Evolutionary conservation across 2,329 filamentous ascomycete species (phyloP).

Genomic region (Colletotrichum sp.): DNA sequence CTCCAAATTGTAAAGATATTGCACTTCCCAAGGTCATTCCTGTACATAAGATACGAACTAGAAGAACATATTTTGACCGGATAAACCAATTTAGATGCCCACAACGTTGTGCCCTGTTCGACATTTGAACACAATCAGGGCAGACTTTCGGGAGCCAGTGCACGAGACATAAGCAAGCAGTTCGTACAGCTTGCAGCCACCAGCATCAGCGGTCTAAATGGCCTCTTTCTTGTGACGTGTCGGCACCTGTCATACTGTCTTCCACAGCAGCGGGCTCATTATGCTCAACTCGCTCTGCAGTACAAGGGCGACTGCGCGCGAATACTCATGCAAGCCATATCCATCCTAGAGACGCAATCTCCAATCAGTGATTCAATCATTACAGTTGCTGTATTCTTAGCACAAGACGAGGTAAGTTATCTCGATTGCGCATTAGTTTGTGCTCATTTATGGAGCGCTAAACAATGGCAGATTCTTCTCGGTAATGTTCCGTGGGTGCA

Average conservation of each 20-base stretch:
- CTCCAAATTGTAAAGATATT: too few species aligned
- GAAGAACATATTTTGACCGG: too few species aligned
- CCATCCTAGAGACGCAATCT: background rate
- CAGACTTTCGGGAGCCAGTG: background rate
- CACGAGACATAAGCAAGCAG: background rate
- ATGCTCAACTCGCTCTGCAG: background rate
- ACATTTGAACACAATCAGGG: background rate
- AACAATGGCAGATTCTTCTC: background rate
- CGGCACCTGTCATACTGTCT: background rate
- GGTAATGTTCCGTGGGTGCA: background rate
- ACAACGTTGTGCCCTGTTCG: background rate
- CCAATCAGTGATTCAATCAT: background rate
- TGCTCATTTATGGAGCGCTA: background rate
- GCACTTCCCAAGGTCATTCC: background rate
- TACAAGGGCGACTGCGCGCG: background rate
- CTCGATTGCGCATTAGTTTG: background rate
- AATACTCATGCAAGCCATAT: background rate
- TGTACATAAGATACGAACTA: background rate
- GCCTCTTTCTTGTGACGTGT: background rate
- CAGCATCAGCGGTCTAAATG: background rate
- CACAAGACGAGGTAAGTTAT: background rate
- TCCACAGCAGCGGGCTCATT: background rate
- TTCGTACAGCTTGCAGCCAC: background rate
- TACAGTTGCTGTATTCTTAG: background rate
- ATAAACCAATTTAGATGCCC: background rate